These are phyloP conservation scores for Spiraea crenata DNA, from an alignment of 331 rosid genomes.

Conservation along the genomic window DNA sequence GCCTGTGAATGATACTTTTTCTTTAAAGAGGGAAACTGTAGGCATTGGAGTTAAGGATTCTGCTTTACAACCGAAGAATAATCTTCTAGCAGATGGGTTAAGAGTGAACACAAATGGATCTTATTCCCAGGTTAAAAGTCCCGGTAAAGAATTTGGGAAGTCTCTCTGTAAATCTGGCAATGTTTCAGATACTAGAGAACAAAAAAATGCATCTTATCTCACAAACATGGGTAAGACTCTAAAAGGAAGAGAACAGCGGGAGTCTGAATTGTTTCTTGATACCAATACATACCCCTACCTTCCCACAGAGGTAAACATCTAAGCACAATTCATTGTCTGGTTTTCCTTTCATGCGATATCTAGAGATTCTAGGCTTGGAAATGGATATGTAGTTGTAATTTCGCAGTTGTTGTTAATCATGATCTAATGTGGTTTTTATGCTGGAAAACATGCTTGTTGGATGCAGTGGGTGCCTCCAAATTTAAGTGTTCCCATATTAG, in stretches of 20 bases:
- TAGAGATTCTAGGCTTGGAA: constrained; percentile 6
- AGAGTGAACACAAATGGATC: constrained; percentile 50
- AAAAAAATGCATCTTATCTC: constrained; percentile 43
- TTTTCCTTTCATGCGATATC: constrained; percentile 26
- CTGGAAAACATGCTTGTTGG: constrained; percentile 23
- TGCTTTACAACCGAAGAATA: constrained; percentile 50
- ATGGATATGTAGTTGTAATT: neutral
- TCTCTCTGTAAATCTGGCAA: constrained; percentile 36
- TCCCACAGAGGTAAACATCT: constrained; percentile 79
- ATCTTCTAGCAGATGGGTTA: constrained; percentile 43
- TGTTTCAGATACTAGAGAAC: constrained; percentile 41
- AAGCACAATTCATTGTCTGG: neutral
- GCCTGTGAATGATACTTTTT: constrained; percentile 36
- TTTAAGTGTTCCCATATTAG: constrained; percentile 81
- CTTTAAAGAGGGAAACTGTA: constrained; percentile 44
- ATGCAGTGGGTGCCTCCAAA: constrained; percentile 98
- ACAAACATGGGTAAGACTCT: constrained; percentile 37
- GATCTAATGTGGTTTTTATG: neutral
- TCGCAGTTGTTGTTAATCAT: neutral
- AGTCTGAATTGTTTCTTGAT: constrained; percentile 48
- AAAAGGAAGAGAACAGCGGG: constrained; percentile 47
- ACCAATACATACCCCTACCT: constrained; percentile 56
- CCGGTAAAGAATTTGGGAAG: constrained; percentile 36
- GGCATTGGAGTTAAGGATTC: constrained; percentile 55
- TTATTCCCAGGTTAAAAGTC: constrained; percentile 41